Percentiles rank a stretch among this genome's conserved stretches.
These are phyloP conservation scores for Tulasnella sp. DNA, from an alignment of 768 basidiomycete genomes.

Conservation along the genomic window DNA sequence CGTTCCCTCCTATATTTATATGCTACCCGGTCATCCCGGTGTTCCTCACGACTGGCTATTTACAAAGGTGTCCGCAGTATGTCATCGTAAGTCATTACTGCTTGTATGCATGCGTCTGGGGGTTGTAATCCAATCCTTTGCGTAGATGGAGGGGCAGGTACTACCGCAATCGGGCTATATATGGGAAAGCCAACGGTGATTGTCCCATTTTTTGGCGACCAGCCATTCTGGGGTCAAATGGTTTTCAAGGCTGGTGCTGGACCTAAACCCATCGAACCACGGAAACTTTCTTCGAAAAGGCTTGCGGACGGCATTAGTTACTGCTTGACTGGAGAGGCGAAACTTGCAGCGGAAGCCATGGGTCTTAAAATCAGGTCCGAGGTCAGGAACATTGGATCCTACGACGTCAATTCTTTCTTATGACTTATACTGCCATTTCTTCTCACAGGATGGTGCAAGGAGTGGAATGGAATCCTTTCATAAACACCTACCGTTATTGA, in stretches of 20 bases:
- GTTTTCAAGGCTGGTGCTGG: constrained; percentile 48
- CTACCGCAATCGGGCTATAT: constrained; percentile 47
- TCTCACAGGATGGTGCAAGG: constrained; percentile 33
- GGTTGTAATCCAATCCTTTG: neutral
- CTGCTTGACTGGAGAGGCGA: constrained; percentile 35
- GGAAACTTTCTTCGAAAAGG: constrained; percentile 35
- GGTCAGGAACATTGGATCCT: constrained; percentile 23
- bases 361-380: constrained; percentile 40
- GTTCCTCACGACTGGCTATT: constrained; percentile 63
- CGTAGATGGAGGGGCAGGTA: constrained; percentile 46
- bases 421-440: neutral
- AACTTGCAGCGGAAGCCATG: constrained; percentile 36
- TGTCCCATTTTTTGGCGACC: constrained; percentile 56
- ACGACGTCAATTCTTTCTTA: neutral
- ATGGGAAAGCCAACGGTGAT: constrained; percentile 49
- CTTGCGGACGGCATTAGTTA: constrained; percentile 42
- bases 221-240: constrained; percentile 41
- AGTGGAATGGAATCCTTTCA: constrained; percentile 45
- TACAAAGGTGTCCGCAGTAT: constrained; percentile 43
- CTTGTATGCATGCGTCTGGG: no score
- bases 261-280: constrained; percentile 45
- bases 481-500: constrained; percentile 43
- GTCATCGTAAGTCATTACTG: constrained; percentile 37
- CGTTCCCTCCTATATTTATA: constrained; percentile 44
- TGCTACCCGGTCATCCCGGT: constrained; percentile 36